These are phyloP conservation scores for Globisporangium spiculum DNA, from an alignment of 352 stramenopile species.

Conservation along the genomic window DNA sequence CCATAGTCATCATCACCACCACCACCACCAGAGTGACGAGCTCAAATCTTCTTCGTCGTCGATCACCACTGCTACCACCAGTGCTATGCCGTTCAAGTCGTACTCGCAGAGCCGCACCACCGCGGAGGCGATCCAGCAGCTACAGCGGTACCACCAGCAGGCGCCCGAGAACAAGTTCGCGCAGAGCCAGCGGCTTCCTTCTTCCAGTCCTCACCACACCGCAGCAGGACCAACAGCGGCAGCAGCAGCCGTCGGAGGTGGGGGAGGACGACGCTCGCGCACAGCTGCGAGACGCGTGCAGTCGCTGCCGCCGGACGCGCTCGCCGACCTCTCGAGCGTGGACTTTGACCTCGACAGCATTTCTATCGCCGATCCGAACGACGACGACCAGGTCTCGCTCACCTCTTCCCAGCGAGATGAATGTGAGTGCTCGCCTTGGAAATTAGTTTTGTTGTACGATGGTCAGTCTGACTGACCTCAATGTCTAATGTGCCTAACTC, in stretches of 20 bases:
- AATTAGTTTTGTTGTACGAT: not conserved
- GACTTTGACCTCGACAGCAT: slow-evolving; percentile 87
- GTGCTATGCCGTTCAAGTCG: slow-evolving; percentile 28
- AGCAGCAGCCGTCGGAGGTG: not conserved
- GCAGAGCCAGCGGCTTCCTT: slow-evolving; percentile 29
- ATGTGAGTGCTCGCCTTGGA: slow-evolving; percentile 40
- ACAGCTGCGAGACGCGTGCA: slow-evolving; percentile 45
- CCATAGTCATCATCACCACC: not conserved
- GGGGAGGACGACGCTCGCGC: slow-evolving; percentile 16
- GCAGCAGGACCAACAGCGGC: slow-evolving; percentile 1
- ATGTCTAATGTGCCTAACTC: not conserved
- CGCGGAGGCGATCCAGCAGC: slow-evolving; percentile 16
- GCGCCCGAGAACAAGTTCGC: slow-evolving; percentile 13
- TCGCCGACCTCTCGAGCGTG: slow-evolving; percentile 45
- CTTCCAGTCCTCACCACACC: slow-evolving; percentile 15
- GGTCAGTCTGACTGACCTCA: too few species aligned
- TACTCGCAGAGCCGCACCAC: slow-evolving; percentile 31
- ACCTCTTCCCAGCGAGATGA: slow-evolving; percentile 68
- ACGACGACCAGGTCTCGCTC: slow-evolving; percentile 66
- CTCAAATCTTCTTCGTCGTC: slow-evolving; percentile 1
- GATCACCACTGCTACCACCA: slow-evolving; percentile 16
- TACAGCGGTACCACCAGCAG: slow-evolving; percentile 19
- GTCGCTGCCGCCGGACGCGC: slow-evolving; percentile 52
- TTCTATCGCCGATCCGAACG: slow-evolving; percentile 59
- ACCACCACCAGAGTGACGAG: slow-evolving; percentile 18